Evolutionary conservation across 371 early-diverging fungal genomes (phyloP), one percentile per base, ranked within the genome.

Genomic region (Mucor ambiguus): DNA sequence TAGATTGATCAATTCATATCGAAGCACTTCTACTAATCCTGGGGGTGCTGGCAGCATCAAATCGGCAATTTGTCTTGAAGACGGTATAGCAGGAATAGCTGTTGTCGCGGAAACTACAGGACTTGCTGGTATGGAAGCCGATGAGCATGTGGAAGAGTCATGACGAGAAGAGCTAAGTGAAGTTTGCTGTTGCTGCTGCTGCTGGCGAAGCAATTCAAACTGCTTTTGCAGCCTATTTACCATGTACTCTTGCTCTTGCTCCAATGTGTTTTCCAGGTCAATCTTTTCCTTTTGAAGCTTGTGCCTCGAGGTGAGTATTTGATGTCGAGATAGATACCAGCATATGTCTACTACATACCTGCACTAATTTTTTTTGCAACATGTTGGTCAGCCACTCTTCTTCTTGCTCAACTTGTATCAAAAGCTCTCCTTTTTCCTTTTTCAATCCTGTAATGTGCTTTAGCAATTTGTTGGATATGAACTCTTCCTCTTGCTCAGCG

Each of bases 201-300:
- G 30, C 33, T 33, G 33, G 30, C 84, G 78, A 63, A 86, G 68
- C 9, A 80, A 75, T 54, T 88, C 89, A 58, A 87, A 56, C 64
- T 88, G 90, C 58, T 86, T 88, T 58, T 84, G 89, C 41, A 88
- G 74, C 56, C 78, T 84, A 68, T 93, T 93, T 41, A 93, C 92
- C 61, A 93, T 85, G 60, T 86, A 89, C 76, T 93, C 94, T 71
- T 93, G 94, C 62, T 93, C 93, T 71, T 90, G 92, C 63, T 93
- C 94, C 66, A 93, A 74, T 5, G 90, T 88, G 66, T 87, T 91
- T 60, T 93, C 94, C 78, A 93, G 78, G 58, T 92, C 89, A 64
- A 92, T 82, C 74, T 93, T 93, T 70, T 93, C 94, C 68, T 89
- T 87, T 72, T 93, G 90, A 58, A 93, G 81, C 75, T 79, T 86